A percentile compares a stretch with the other conserved stretches of the same genome.
Evolutionary conservation across 1,284 basidiomycete genomes (phyloP).

Genomic region (Puccinia novopanici): DNA sequence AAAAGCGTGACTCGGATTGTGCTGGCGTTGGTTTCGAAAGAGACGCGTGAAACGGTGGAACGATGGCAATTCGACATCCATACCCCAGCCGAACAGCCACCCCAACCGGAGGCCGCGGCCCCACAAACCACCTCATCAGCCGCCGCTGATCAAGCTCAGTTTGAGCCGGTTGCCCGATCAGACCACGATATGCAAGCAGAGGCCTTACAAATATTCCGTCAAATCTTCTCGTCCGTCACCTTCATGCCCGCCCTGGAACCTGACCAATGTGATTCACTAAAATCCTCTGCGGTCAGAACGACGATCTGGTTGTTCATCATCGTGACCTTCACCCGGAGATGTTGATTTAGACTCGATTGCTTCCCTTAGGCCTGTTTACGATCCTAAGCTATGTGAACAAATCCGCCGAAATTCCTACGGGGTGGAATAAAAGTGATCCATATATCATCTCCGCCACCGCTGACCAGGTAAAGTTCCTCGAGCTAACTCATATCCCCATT

Average conservation of each 20-base stretch:
- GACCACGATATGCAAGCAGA: conserved; percentile 50
- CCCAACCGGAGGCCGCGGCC: not conserved
- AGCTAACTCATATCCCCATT: not conserved
- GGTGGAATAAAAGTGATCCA: conserved; percentile 41
- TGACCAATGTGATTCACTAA: conserved; percentile 17
- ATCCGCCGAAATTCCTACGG: conserved; percentile 12
- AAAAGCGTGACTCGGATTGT: conserved; percentile 64
- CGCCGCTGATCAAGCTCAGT: not conserved
- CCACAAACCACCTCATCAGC: not conserved
- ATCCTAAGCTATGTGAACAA: conserved; percentile 49
- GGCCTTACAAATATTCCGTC: conserved; percentile 49
- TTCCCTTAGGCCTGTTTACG: conserved; percentile 29
- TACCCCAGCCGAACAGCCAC: conserved; percentile 59
- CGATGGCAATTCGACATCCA: conserved; percentile 98
- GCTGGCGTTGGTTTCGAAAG: conserved; percentile 94
- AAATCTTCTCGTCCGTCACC: conserved; percentile 49
- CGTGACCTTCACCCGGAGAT: not conserved
- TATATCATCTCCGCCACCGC: conserved; percentile 46
- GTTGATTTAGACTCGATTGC: not conserved
- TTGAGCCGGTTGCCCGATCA: conserved; percentile 28
- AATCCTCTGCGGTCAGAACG: not conserved
- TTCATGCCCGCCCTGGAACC: conserved; percentile 40
- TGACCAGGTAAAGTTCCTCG: conserved; percentile 27
- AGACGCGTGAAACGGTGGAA: conserved; percentile 85
- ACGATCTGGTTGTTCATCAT: not conserved